These are phyloP conservation scores for Eimeria maxima DNA, from an alignment of 169 alveolate genomes.

Conservation along the genomic window DNA sequence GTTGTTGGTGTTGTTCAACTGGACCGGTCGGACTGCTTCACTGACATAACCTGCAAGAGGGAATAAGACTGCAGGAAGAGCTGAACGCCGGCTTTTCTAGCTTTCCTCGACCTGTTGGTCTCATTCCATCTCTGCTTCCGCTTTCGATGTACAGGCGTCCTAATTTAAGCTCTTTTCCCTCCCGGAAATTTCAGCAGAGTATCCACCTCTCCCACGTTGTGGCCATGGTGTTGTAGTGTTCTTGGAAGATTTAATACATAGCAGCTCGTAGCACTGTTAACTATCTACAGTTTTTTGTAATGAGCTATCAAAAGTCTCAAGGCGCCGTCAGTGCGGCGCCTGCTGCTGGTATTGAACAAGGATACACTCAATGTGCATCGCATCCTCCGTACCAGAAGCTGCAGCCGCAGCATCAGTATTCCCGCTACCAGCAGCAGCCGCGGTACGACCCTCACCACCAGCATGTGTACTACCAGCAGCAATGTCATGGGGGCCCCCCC, in stretches of 20 bases:
- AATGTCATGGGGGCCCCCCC: constrained; percentile 50
- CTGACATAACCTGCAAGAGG: constrained; percentile 15
- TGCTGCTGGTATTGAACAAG: constrained; percentile 61
- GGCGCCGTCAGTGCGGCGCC: constrained; percentile 80
- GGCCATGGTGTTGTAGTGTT: constrained; percentile 72
- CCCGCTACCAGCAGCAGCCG: constrained; percentile 69
- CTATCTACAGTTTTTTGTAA: constrained; percentile 40
- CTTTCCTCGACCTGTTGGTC: constrained; percentile 13
- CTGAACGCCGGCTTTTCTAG: constrained; percentile 1
- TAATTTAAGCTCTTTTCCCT: neutral
- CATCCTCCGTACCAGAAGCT: constrained; percentile 61
- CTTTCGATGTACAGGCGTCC: constrained; percentile 31
- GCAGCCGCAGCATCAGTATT: constrained; percentile 71
- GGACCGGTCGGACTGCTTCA: constrained; percentile 64
- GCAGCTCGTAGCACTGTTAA: constrained; percentile 36
- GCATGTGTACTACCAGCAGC: constrained; percentile 75
- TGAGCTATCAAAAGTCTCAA: constrained; percentile 72
- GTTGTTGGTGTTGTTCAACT: constrained; percentile 52
- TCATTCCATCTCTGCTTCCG: constrained; percentile 18
- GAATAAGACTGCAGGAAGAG: neutral
- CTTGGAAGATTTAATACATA: constrained; percentile 12
- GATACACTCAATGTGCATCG: constrained; percentile 60
- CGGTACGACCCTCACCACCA: constrained; percentile 45
- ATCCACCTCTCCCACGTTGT: constrained; percentile 20
- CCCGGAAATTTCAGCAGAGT: neutral